phyloP scores from a whole-genome alignment of 2,329 filamentous ascomycete species.

The Tolypocladium capitatum region DNA sequence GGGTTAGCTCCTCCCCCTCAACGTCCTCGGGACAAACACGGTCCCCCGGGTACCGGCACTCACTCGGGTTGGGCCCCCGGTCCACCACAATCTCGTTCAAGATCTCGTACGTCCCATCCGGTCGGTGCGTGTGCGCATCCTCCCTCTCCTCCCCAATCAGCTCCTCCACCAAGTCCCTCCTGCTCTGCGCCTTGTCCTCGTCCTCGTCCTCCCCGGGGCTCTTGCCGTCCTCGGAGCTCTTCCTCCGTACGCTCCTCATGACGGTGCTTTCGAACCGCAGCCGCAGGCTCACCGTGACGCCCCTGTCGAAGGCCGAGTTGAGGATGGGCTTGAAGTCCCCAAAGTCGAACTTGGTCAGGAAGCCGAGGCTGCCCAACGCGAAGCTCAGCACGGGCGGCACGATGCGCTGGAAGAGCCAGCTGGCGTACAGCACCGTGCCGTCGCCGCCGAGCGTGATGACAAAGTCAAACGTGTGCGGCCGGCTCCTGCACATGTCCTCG shows the following conservation, averaged over 20 bases:
- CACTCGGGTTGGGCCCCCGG: constrained; percentile 81
- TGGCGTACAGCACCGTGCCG: constrained; percentile 92
- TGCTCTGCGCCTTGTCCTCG: constrained; percentile 23
- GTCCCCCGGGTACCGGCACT: constrained; percentile 20
- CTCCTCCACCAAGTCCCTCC: constrained; percentile 72
- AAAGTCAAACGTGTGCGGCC: constrained; percentile 86
- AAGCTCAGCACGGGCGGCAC: constrained; percentile 91
- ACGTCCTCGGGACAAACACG: neutral
- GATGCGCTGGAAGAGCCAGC: constrained; percentile 91
- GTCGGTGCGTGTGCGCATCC: constrained; percentile 71
- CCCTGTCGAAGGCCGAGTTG: constrained; percentile 59
- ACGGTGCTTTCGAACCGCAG: constrained; percentile 86
- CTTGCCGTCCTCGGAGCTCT: constrained; percentile 12
- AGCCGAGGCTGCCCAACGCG: constrained; percentile 79
- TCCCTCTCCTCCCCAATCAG: constrained; percentile 76
- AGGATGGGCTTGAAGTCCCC: constrained; percentile 58
- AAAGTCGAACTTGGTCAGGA: constrained; percentile 94
- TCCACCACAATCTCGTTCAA: constrained; percentile 96
- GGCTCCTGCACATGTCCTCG: constrained; percentile 58
- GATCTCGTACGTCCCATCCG: constrained; percentile 77
- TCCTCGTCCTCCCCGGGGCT: constrained; percentile 17
- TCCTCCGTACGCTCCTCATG: constrained; percentile 59
- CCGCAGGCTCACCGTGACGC: constrained; percentile 77
- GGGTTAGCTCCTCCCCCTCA: neutral
- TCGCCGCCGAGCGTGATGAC: constrained; percentile 86